Percentiles rank a stretch among this genome's conserved stretches.
phyloP scores from a whole-genome alignment of 2,329 filamentous ascomycete genomes.

The Cordyceps farinosa region DNA sequence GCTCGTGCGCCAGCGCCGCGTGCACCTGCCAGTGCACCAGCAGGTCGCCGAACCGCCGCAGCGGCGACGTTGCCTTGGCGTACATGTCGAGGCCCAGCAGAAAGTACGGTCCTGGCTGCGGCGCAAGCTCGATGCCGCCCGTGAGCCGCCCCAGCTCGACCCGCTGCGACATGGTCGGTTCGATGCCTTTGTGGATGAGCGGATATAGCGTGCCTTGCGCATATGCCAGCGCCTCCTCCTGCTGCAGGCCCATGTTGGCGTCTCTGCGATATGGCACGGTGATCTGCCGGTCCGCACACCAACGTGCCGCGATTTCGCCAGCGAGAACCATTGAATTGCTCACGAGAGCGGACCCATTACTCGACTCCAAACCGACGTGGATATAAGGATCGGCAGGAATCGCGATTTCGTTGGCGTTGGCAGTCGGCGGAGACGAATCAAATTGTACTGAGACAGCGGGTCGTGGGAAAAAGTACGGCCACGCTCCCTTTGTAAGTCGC shows the following conservation, averaged over 20 bases:
- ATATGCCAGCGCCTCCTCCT: slow-evolving; percentile 34
- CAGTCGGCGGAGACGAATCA: slow-evolving; percentile 24
- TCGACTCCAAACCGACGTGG: slow-evolving; percentile 31
- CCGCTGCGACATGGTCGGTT: slow-evolving; percentile 32
- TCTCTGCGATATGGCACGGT: slow-evolving; percentile 58
- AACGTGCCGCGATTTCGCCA: slow-evolving; percentile 58
- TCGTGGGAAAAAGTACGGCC: slow-evolving; percentile 44
- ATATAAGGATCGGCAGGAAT: slow-evolving; percentile 51
- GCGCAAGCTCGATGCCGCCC: slow-evolving; percentile 51
- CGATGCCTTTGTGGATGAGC: slow-evolving; percentile 28
- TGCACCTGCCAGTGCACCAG: slow-evolving; percentile 66
- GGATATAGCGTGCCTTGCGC: slow-evolving; percentile 35
- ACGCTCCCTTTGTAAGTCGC: slow-evolving; percentile 46
- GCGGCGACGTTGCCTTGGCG: slow-evolving; percentile 60
- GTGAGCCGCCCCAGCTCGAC: slow-evolving; percentile 30
- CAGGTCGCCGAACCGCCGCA: slow-evolving; percentile 62
- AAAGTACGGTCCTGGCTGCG: slow-evolving; percentile 52
- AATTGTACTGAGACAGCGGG: slow-evolving; percentile 44
- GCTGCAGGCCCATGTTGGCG: slow-evolving; percentile 37
- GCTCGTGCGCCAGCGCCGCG: slow-evolving; percentile 49
- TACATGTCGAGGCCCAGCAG: slow-evolving; percentile 59
- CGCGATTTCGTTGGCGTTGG: slow-evolving; percentile 19
- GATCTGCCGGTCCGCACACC: slow-evolving; percentile 55
- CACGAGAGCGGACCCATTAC: slow-evolving; percentile 34
- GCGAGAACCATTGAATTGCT: slow-evolving; percentile 56